Conservation (phyloP, 2,329 filamentous ascomycete genomes). For the Ustulina deusta region DNA sequence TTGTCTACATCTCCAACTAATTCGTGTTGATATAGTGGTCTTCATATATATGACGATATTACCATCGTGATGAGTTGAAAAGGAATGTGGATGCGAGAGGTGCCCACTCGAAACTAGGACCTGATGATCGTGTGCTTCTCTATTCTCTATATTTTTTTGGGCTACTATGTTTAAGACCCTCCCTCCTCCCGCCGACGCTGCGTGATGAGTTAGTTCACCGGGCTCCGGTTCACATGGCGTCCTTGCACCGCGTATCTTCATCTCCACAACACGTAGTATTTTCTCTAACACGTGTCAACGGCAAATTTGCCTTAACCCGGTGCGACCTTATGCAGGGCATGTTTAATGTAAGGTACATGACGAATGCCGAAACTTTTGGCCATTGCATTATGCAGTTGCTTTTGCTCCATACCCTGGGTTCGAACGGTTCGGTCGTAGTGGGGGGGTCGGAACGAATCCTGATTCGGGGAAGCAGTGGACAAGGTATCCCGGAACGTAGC, state of each 20-base stretch:
- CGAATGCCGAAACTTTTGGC: constrained; percentile 15
- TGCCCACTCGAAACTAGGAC: constrained; percentile 1
- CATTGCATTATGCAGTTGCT: constrained; percentile 28
- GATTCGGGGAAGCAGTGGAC: constrained; percentile 27
- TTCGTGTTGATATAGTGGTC: constrained; percentile 12
- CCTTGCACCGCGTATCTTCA: constrained; percentile 21
- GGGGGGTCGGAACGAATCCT: constrained; percentile 24
- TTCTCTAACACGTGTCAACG: constrained; percentile 32
- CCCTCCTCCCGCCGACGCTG: constrained; percentile 21
- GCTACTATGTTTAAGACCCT: constrained; percentile 2
- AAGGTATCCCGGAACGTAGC: constrained; percentile 23
- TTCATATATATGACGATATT: constrained; percentile 31
- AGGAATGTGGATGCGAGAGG: constrained; percentile 1
- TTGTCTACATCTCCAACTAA: constrained; percentile 26
- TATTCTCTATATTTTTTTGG: not conserved
- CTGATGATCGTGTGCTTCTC: constrained; percentile 32
- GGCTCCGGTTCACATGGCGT: constrained; percentile 27
- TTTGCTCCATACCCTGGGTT: constrained; percentile 8
- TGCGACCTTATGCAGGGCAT: constrained; percentile 16
- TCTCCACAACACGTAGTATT: constrained; percentile 26
- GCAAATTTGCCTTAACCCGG: not conserved
- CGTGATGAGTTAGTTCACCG: constrained; percentile 35
- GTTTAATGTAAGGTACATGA: constrained; percentile 22
- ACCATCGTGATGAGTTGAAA: not conserved
- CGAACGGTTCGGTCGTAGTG: constrained; percentile 23